These are phyloP conservation scores for Cunninghamia lanceolata DNA, from an alignment of 75 land plant species.

Conservation along the genomic window DNA sequence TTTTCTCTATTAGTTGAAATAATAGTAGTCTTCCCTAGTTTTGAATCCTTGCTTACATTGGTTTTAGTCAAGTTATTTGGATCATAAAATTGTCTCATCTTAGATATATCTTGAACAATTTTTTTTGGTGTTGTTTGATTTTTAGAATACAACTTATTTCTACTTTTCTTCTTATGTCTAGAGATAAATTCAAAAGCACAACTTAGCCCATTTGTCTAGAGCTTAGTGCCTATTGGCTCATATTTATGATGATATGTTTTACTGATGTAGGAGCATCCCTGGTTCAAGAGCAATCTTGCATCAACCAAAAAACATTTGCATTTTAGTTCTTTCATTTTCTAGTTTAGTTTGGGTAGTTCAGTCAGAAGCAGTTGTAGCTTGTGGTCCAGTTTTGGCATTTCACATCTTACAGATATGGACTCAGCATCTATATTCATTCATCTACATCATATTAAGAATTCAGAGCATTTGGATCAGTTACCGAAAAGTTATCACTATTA, in stretches of 20 bases:
- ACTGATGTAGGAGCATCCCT: no score
- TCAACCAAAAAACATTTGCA: no score
- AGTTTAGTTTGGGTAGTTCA: no score
- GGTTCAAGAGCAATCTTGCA: no score
- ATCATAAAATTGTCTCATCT: background rate
- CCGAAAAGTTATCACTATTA: no score
- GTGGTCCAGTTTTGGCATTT: no score
- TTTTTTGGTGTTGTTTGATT: background rate
- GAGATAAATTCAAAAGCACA: conserved; percentile 81
- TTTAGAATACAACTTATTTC: conserved; percentile 15
- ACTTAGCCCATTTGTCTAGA: conserved; percentile 86
- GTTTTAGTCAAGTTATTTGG: background rate
- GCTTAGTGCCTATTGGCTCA: conserved; percentile 27
- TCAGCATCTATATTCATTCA: no score
- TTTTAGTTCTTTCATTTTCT: no score
- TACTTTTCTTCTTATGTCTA: conserved; percentile 18
- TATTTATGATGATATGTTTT: conserved; percentile 19
- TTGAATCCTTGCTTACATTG: conserved; percentile 6
- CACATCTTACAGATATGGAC: no score
- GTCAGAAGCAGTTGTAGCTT: no score
- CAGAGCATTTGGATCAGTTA: no score
- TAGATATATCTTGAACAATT: conserved; percentile 12
- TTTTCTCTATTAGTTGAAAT: background rate
- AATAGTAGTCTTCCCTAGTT: conserved; percentile 1
- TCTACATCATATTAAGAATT: no score